Percentiles rank a stretch among this genome's conserved stretches.
These are phyloP conservation scores for Oryza glumipatula DNA, from an alignment of 176 grass and related monocot species.

Conservation along the genomic window DNA sequence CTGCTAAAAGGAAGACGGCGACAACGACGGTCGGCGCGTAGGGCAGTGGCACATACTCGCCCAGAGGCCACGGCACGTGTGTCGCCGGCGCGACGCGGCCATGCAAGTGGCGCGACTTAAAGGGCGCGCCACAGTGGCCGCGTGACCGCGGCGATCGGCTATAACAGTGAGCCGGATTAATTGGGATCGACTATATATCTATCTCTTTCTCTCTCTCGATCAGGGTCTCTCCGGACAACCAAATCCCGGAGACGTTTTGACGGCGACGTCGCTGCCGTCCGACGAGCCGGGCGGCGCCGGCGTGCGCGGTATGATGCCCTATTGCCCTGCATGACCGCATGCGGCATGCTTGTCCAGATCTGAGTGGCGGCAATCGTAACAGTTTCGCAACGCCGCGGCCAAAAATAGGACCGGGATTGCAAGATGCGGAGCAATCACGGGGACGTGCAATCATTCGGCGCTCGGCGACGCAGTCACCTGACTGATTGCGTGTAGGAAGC, in stretches of 20 bases:
- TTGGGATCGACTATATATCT: neutral
- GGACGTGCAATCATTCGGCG: constrained; percentile 5
- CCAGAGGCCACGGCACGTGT: constrained; percentile 4
- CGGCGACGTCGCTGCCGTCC: neutral
- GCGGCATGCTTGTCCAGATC: neutral
- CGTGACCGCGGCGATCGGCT: neutral
- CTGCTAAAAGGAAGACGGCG: neutral
- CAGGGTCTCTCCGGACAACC: neutral
- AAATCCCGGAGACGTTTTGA: neutral
- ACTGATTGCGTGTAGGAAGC: neutral
- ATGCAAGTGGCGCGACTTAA: constrained; percentile 37
- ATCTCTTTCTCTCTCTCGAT: neutral
- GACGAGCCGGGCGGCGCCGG: neutral
- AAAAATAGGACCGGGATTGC: neutral
- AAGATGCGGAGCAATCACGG: neutral
- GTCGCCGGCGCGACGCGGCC: neutral
- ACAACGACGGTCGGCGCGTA: neutral
- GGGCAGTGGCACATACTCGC: neutral
- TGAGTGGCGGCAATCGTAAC: neutral
- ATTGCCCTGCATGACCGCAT: neutral
- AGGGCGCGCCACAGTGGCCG: neutral
- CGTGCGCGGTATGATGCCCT: neutral
- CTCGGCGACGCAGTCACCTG: neutral
- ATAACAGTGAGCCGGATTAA: neutral
- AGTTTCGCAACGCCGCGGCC: neutral